A percentile compares a stretch with the other conserved stretches of the same genome.
These are phyloP conservation scores for Leccinum rimulosum DNA, from an alignment of 768 basidiomycete genomes.

Conservation along the genomic window DNA sequence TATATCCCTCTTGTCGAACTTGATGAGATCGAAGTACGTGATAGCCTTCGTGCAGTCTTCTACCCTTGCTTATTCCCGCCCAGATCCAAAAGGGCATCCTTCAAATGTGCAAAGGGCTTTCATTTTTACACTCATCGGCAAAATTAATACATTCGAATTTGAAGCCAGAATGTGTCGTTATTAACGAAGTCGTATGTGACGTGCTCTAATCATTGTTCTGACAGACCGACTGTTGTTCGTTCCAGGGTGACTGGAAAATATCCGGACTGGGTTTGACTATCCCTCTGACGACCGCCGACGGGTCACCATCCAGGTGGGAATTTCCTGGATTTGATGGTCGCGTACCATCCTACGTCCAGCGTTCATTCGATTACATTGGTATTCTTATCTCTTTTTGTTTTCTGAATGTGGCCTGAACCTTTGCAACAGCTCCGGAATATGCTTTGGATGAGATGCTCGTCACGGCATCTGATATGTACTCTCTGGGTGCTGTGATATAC, in stretches of 20 bases:
- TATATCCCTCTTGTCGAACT: slow-evolving; percentile 68
- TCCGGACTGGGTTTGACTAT: slow-evolving; percentile 88
- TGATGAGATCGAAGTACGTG: slow-evolving; percentile 89
- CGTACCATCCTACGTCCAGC: slow-evolving; percentile 77
- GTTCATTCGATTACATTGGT: slow-evolving; percentile 96
- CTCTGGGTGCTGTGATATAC: slow-evolving; percentile 87
- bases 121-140: slow-evolving; percentile 90
- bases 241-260: slow-evolving; percentile 97
- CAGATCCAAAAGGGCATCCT: slow-evolving; percentile 96
- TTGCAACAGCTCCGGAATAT: slow-evolving; percentile 83
- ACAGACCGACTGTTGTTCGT: neutral
- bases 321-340: slow-evolving; percentile 86
- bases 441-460: slow-evolving; percentile 84
- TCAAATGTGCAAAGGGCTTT: slow-evolving; percentile 86
- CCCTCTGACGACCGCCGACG: slow-evolving; percentile 63
- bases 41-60: neutral
- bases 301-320: slow-evolving; percentile 79
- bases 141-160: slow-evolving; percentile 91
- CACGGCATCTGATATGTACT: slow-evolving; percentile 90
- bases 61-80: slow-evolving; percentile 7
- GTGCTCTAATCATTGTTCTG: neutral
- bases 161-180: slow-evolving; percentile 80
- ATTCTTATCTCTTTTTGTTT: slow-evolving; percentile 3
- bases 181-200: slow-evolving; percentile 77
- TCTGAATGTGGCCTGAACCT: slow-evolving; percentile 1